Evolutionary conservation across 768 basidiomycete genomes (phyloP).

Genomic region (Auriscalpium orientale): DNA sequence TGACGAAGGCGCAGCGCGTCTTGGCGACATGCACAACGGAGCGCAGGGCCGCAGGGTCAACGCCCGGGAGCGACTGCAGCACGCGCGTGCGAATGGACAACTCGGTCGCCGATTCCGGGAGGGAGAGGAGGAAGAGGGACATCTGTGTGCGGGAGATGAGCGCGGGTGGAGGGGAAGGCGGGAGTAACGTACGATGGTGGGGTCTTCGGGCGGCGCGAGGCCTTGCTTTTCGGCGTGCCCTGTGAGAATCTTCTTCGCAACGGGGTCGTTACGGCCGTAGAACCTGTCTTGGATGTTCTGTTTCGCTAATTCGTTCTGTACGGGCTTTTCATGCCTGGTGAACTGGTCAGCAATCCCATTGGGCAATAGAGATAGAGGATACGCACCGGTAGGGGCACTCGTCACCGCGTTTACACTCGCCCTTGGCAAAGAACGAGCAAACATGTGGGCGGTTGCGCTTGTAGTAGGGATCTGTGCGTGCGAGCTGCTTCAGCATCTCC

Average conservation of each 20-base stretch:
- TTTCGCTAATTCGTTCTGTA: slow-evolving; percentile 73
- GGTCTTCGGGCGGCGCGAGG: slow-evolving; percentile 84
- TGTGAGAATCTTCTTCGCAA: slow-evolving; percentile 83
- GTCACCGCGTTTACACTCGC: slow-evolving; percentile 83
- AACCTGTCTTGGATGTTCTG: slow-evolving; percentile 95
- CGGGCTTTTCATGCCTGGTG: slow-evolving; percentile 82
- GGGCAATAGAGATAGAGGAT: not conserved
- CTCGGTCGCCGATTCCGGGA: slow-evolving; percentile 66
- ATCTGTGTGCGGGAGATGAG: slow-evolving; percentile 45
- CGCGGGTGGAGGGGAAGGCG: not conserved
- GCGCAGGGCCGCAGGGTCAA: slow-evolving; percentile 61
- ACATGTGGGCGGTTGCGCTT: slow-evolving; percentile 92
- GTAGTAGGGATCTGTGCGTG: slow-evolving; percentile 94
- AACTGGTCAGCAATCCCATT: not conserved
- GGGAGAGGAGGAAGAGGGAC: slow-evolving; percentile 77
- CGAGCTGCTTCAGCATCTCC: slow-evolving; percentile 94
- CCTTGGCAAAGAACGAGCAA: slow-evolving; percentile 94
- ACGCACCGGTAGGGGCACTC: slow-evolving; percentile 85
- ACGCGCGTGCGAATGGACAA: slow-evolving; percentile 66
- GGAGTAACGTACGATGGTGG: slow-evolving; percentile 58
- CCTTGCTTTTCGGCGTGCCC: slow-evolving; percentile 77
- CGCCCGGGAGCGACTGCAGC: slow-evolving; percentile 54
- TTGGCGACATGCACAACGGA: slow-evolving; percentile 84
- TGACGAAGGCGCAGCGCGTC: slow-evolving; percentile 74
- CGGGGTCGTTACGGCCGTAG: slow-evolving; percentile 88